Evolutionary conservation across 1,284 basidiomycete species (phyloP).

Genomic region (Erythrobasidium hasegawianum): DNA sequence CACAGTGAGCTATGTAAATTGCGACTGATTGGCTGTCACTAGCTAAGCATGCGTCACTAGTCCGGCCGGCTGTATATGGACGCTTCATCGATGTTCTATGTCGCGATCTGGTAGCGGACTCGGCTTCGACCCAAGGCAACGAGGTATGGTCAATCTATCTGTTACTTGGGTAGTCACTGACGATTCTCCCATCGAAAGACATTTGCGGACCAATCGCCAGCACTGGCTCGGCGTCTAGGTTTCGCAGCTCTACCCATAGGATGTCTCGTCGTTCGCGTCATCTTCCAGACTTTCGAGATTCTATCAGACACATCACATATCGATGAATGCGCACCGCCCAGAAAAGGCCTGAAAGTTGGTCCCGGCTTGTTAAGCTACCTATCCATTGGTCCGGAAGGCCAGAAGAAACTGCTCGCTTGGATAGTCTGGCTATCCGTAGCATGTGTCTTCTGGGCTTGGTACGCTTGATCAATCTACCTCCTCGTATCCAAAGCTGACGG

Average conservation of each 20-base stretch:
- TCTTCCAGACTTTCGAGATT: conserved; percentile 68
- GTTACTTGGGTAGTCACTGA: too few relatives aligned
- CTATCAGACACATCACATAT: conserved; percentile 54
- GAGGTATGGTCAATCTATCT: too few relatives aligned
- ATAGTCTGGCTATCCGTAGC: conserved; percentile 33
- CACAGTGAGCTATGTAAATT: conserved; percentile 41
- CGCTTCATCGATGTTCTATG: conserved; percentile 95
- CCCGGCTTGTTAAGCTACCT: conserved; percentile 21
- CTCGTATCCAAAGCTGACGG: conserved; percentile 39
- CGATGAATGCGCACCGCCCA: conserved; percentile 48
- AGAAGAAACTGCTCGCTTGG: conserved; percentile 56
- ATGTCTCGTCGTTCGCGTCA: conserved; percentile 82
- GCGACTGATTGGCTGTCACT: too few relatives aligned
- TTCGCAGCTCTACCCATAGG: conserved; percentile 90
- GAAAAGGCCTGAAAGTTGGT: conserved; percentile 2
- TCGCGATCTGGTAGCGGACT: conserved; percentile 68
- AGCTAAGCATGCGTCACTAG: too few relatives aligned
- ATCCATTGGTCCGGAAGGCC: conserved; percentile 42
- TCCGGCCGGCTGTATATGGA: conserved; percentile 90
- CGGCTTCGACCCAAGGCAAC: not conserved
- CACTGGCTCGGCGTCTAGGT: conserved; percentile 87
- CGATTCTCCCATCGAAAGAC: conserved; percentile 65
- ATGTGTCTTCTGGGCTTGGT: not conserved
- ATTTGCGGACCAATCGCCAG: conserved; percentile 91
- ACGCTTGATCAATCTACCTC: not conserved